Conservation (phyloP, 2,329 filamentous ascomycete genomes). For the Hortaea werneckii region DNA sequence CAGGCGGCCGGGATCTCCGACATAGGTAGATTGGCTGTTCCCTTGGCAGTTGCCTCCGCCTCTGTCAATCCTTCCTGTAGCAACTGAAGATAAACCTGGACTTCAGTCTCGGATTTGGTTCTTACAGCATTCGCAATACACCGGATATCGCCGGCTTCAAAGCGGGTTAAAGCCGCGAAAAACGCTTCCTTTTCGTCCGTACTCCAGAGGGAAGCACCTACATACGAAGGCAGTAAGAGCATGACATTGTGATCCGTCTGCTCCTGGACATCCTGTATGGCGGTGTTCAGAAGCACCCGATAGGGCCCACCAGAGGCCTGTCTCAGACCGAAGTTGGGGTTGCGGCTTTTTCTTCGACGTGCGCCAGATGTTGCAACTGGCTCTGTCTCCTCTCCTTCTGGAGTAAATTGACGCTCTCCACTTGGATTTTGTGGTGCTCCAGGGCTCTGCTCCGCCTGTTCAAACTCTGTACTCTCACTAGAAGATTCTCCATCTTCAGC, state of each 20-base stretch:
- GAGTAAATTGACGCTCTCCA: no score
- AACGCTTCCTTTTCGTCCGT: constrained; percentile 58
- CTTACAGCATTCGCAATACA: constrained; percentile 54
- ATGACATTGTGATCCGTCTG: not conserved
- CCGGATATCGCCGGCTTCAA: constrained; percentile 52
- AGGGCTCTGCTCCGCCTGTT: no score
- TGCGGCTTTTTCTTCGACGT: no score
- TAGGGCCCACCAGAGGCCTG: constrained; percentile 24
- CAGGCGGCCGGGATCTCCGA: constrained; percentile 59
- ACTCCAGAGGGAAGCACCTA: constrained; percentile 64
- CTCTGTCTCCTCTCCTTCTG: no score
- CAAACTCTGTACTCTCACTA: no score
- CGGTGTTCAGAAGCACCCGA: constrained; percentile 43
- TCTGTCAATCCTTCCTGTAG: constrained; percentile 44
- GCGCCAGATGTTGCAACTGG: no score
- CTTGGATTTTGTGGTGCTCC: no score
- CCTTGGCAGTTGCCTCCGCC: constrained; percentile 26
- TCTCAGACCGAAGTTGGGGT: not conserved
- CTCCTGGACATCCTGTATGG: constrained; percentile 40
- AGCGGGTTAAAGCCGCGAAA: constrained; percentile 53
- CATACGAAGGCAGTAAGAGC: constrained; percentile 39
- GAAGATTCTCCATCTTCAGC: no score
- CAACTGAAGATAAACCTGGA: constrained; percentile 57
- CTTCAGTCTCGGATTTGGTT: constrained; percentile 66
- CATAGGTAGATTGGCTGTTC: constrained; percentile 31